phyloP scores from a whole-genome alignment of 169 alveolate species.

The Babesia bigemina region DNA sequence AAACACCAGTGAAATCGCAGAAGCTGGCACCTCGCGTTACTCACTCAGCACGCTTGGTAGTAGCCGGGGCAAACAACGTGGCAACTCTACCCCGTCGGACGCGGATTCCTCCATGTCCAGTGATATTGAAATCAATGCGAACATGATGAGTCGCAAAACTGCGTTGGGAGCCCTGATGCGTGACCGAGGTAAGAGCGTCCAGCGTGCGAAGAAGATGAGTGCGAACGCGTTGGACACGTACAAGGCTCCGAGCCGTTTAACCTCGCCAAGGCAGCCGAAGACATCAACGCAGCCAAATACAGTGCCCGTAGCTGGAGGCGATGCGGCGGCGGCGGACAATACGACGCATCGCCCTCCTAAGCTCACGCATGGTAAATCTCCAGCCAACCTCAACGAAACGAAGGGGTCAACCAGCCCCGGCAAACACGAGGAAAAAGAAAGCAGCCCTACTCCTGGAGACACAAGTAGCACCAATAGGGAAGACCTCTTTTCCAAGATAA shows the following conservation, averaged over 20 bases:
- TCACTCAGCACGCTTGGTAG: background rate
- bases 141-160: background rate
- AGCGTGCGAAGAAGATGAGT: slow-evolving; percentile 25
- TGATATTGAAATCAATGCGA: slow-evolving; percentile 12
- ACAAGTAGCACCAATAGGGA: slow-evolving; percentile 2
- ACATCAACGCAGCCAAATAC: background rate
- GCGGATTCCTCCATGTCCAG: slow-evolving; percentile 19
- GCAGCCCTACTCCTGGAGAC: slow-evolving; percentile 5
- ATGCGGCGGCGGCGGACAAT: too few relatives aligned
- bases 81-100: slow-evolving; percentile 21
- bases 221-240: background rate
- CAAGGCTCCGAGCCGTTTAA: background rate
- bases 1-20: background rate
- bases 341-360: background rate
- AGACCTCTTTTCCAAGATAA: slow-evolving; percentile 15
- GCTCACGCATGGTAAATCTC: too few relatives aligned
- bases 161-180: slow-evolving; percentile 18
- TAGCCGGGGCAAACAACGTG: background rate
- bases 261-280: background rate
- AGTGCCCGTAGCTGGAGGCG: background rate
- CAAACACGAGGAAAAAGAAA: background rate
- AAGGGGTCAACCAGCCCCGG: background rate
- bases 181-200: slow-evolving; percentile 27
- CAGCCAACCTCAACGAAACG: too few relatives aligned
- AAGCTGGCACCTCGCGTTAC: background rate